Evolutionary conservation across 2,329 filamentous ascomycete species (phyloP).

Genomic region (Colletotrichum zoysiae): DNA sequence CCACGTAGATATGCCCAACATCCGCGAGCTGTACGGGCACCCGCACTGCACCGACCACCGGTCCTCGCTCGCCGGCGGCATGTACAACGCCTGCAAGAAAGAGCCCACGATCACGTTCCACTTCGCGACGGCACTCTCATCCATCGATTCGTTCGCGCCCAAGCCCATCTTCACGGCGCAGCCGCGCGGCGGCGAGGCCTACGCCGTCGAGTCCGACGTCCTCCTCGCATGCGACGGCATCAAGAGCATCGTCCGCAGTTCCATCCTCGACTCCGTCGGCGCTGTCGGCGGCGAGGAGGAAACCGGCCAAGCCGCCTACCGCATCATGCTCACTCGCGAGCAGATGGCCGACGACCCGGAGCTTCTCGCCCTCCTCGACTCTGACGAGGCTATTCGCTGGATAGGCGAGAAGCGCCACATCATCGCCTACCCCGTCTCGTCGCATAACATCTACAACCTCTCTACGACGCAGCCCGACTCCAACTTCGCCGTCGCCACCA

Average conservation of each 20-base stretch:
- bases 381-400: slow-evolving; percentile 78
- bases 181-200: slow-evolving; percentile 67
- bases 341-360: slow-evolving; percentile 77
- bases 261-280: slow-evolving; percentile 67
- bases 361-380: slow-evolving; percentile 74
- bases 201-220: slow-evolving; percentile 66
- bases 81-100: slow-evolving; percentile 78
- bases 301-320: slow-evolving; percentile 82
- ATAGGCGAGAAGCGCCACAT: slow-evolving; percentile 81
- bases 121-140: slow-evolving; percentile 69
- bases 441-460: slow-evolving; percentile 75
- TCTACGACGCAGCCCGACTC: slow-evolving; percentile 72
- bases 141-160: slow-evolving; percentile 70
- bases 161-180: slow-evolving; percentile 70
- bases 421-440: slow-evolving; percentile 81
- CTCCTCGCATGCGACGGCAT: slow-evolving; percentile 68
- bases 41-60: slow-evolving; percentile 86
- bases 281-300: slow-evolving; percentile 70
- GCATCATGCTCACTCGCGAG: slow-evolving; percentile 79
- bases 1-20: slow-evolving; percentile 77
- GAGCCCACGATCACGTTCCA: slow-evolving; percentile 76
- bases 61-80: slow-evolving; percentile 74
- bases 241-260: slow-evolving; percentile 63
- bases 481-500: slow-evolving; percentile 69
- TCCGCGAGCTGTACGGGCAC: slow-evolving; percentile 76